phyloP scores from a whole-genome alignment of 352 stramenopile genomes.

The Globisporangium polare region DNA sequence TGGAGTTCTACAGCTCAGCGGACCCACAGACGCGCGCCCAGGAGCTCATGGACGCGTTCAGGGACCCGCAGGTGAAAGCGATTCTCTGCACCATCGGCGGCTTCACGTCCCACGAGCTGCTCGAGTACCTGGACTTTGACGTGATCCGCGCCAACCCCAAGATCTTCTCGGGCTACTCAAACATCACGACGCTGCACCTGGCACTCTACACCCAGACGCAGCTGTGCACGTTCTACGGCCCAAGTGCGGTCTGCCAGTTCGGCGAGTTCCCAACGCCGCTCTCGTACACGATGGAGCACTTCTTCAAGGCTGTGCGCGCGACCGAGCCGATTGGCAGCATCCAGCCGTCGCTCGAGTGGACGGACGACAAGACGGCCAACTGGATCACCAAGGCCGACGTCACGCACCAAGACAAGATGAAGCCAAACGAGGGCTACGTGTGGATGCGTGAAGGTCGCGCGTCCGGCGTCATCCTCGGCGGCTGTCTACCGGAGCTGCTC shows the following conservation, averaged over 20 bases:
- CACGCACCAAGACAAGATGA: constrained; percentile 32
- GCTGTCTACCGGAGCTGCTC: constrained; percentile 52
- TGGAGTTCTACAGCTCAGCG: constrained; percentile 38
- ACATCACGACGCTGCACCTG: constrained; percentile 62
- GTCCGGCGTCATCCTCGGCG: constrained; percentile 37
- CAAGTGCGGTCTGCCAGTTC: constrained; percentile 51
- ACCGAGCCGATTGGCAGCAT: constrained; percentile 27
- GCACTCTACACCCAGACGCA: constrained; percentile 36
- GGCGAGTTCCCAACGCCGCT: constrained; percentile 49
- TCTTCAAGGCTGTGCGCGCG: constrained; percentile 26
- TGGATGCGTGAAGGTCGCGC: constrained; percentile 36
- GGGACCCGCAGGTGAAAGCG: constrained; percentile 28
- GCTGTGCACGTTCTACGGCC: constrained; percentile 60
- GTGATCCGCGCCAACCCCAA: constrained; percentile 36
- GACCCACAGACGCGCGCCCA: constrained; percentile 33
- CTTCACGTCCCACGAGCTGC: constrained; percentile 53
- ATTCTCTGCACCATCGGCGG: constrained; percentile 60
- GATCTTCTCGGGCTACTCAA: constrained; percentile 57
- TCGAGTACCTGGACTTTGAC: constrained; percentile 61
- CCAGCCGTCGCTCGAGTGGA: constrained; percentile 41
- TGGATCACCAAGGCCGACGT: constrained; percentile 49
- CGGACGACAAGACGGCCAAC: constrained; percentile 60
- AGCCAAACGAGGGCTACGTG: constrained; percentile 37
- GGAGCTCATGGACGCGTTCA: constrained; percentile 55
- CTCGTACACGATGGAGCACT: constrained; percentile 40